Base-by-base conservation (phyloP, 352 stramenopile species). In the Phytophthora sp. region DNA sequence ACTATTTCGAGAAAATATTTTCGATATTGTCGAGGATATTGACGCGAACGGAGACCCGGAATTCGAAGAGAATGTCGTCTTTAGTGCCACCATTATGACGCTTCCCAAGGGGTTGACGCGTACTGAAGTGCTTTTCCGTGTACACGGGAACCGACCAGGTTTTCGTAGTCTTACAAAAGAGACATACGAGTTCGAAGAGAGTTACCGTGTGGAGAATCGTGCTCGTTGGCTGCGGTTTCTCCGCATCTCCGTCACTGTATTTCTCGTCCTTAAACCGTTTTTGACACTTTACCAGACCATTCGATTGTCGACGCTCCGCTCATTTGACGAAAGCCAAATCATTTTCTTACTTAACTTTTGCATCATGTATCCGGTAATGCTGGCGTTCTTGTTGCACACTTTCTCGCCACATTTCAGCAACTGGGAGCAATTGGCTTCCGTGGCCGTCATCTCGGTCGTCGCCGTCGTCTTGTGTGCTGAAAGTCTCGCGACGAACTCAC, bases 271-370 rank as follows among this genome's bases (percentile, higher is more conserved):
- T 23, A 94, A 94, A 52, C 83, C 84, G 0, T 90, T 90, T 53
- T 81, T 92, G 75, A 91, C 86, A 35, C 66, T 94, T 30, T 94
- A 91, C 69, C 79, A 89, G 65, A 86, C 72, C 7, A 26, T 89
- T 0, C 74, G 73, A 2, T 59, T 92, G 26, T 62, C 77, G 7
- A 77, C 69, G 0, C 55, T 60, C 18, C 79, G 86, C 27, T 76
- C 62, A 13, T 94, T 91, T 41, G 52, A 49, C 12, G 70, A 87
- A 56, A 84, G 74, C 26, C 65, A 82, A n/a, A 24, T 94, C 24
- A 89, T 94, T 46, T 92, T 92, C 53, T 38, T 88, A 23, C 61
- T 91, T 63, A 92, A 92, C 61, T 90, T 92, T 57, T 89, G 80
- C 63, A 73, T 89, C 64, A 88, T 91, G 77, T 91, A 90, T 57